Evolutionary conservation across 2,329 filamentous ascomycete genomes (phyloP), one percentile per base, ranked within the genome.

Genomic region (Dactylonectria estremocensis): DNA sequence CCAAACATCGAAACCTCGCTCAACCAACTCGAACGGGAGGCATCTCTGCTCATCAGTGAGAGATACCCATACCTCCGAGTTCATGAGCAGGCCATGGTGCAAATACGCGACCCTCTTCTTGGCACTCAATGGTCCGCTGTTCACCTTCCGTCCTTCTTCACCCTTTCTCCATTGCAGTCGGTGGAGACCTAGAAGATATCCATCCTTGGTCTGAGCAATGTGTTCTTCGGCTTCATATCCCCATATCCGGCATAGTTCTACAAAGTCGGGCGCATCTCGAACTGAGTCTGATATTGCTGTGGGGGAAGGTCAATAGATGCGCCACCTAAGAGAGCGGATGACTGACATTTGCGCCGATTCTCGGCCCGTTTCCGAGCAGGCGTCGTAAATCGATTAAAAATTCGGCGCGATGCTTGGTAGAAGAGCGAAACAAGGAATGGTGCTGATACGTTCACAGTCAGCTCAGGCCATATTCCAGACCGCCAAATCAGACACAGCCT

Each of bases 51-150:
- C 91, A 72, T 98, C 93, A 0, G 95, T 97, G 78, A 95, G 83
- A 77, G 94, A 97, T 9, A 98, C 94, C 96, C 96, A 99, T 37
- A 99, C 95, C 81, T 99, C 96, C 75, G 95, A 97, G 82, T 98
- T 98, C 96, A 99, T 99, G 77, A 99, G 88, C 65, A 99, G 87
- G 9, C 95, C 96, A 81, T 99, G 96, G 77, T 99, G 96, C 70
- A 99, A 85, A 80, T 98, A 99, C 7, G 96, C 91, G 55, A 98
- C 93, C 74, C 91, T 93, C 84, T 98, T 98, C 81, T 88, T 88
- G 31, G 93, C 74, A 75, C 91, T 91, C 40, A 87, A 86, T 1
- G 87, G 86, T 0, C 92, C 92, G 57, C 86, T 84, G 78, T 98
- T 98, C 75, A 97, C 92, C 70, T 89, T 89, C 61, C 87, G 83